Conservation (phyloP, 1,139 yeast species). For the Saccharomyces hybrid region DNA sequence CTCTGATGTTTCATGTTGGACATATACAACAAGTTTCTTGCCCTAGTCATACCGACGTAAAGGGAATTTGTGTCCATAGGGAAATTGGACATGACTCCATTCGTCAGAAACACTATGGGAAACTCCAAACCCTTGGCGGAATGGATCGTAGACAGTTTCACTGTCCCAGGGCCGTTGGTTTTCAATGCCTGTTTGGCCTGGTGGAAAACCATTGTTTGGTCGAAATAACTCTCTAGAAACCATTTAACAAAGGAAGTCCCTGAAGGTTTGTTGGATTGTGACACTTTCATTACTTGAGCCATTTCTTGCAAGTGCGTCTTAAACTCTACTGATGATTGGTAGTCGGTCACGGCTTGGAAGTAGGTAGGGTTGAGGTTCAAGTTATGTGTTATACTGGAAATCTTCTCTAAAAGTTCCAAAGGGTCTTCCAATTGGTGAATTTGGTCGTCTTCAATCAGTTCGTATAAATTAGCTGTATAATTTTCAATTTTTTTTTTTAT, state of each 20-base stretch:
- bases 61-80: constrained; percentile 34
- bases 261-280: constrained; percentile 18
- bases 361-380: constrained; percentile 14
- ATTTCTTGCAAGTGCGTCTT: constrained; percentile 27
- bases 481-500: constrained; percentile 14
- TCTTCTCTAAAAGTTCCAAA: constrained; percentile 8
- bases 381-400: constrained; percentile 11
- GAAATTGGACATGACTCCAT: constrained; percentile 28
- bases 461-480: constrained; percentile 8
- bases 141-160: constrained; percentile 58
- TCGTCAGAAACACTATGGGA: constrained; percentile 55
- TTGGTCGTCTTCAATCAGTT: constrained; percentile 8
- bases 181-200: constrained; percentile 8
- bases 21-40: constrained; percentile 45
- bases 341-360: constrained; percentile 1
- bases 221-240: constrained; percentile 43
- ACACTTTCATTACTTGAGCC: constrained; percentile 25
- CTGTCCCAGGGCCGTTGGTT: constrained; percentile 23
- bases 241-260: constrained; percentile 28
- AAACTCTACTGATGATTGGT: constrained; percentile 10
- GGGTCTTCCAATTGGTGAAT: constrained; percentile 12
- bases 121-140: constrained; percentile 67
- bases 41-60: constrained; percentile 63
- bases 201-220: constrained; percentile 33
- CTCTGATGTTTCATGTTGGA: constrained; percentile 24